Percentiles rank a stretch among this genome's conserved stretches.
Conservation (phyloP, 1,284 basidiomycete species). For the Ustanciosporium gigantosporum region DNA sequence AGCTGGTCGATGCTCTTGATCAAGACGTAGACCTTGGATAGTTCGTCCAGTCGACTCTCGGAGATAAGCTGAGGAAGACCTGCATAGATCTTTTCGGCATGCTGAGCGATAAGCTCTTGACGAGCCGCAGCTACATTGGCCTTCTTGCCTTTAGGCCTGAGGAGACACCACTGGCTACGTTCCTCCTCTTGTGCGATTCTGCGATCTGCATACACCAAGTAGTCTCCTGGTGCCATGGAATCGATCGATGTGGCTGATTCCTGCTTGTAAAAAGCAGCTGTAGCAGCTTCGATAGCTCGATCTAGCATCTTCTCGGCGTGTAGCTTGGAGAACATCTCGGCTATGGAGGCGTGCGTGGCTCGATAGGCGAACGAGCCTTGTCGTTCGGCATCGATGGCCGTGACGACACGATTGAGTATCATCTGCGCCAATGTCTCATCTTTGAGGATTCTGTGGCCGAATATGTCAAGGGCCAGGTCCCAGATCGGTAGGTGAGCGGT, state of each 20-base stretch:
- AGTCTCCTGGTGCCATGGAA: slow-evolving; percentile 11
- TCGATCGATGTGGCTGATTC: slow-evolving; percentile 21
- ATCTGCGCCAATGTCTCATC: slow-evolving; percentile 18
- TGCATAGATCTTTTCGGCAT: slow-evolving; percentile 31
- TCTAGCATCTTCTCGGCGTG: slow-evolving; percentile 31
- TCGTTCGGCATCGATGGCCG: slow-evolving; percentile 32
- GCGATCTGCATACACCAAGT: slow-evolving; percentile 35
- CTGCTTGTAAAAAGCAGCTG: slow-evolving; percentile 30
- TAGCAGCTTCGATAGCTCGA: slow-evolving; percentile 18
- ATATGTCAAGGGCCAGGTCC: slow-evolving; percentile 44
- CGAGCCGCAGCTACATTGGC: slow-evolving; percentile 24
- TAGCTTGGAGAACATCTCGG: slow-evolving; percentile 41
- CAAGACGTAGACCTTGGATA: slow-evolving; percentile 30
- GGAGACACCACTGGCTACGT: slow-evolving; percentile 36
- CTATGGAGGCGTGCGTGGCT: slow-evolving; percentile 25
- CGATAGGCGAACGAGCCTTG: slow-evolving; percentile 14
- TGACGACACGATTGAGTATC: slow-evolving; percentile 15
- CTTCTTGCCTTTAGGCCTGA: slow-evolving; percentile 11
- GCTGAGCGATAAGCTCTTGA: slow-evolving; percentile 27
- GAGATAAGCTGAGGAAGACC: slow-evolving; percentile 39
- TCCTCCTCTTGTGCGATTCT: slow-evolving; percentile 33
- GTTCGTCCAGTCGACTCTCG: slow-evolving; percentile 11
- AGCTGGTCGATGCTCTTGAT: slow-evolving; percentile 31
- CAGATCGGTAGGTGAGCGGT: slow-evolving; percentile 12
- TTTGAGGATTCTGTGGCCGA: slow-evolving; percentile 40